phyloP scores from a whole-genome alignment of 495 filamentous ascomycete species.

The Elasticomyces elasticus region DNA sequence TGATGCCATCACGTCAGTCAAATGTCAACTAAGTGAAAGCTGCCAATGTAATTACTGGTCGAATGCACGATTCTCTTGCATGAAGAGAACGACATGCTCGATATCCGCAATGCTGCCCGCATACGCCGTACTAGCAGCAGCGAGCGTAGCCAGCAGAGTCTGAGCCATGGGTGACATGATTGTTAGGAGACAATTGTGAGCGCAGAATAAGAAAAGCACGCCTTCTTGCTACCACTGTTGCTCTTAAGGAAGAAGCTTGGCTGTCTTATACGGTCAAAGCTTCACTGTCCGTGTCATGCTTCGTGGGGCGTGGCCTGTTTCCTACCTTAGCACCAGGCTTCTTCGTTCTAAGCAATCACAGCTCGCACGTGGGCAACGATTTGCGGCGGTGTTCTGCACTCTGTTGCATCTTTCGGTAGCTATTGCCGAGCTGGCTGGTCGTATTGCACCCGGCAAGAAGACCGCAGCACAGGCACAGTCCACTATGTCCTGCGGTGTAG shows the following conservation, averaged over 20 bases:
- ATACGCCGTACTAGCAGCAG: conserved; percentile 13
- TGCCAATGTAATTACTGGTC: not conserved
- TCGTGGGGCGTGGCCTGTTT: too few species aligned
- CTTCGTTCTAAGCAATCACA: too few species aligned
- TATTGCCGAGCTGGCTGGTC: not conserved
- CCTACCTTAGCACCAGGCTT: too few species aligned
- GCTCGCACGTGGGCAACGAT: too few species aligned
- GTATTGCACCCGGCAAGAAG: not conserved
- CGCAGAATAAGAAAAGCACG: not conserved
- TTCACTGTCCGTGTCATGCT: not conserved
- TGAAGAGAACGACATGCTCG: conserved; percentile 50
- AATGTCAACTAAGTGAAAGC: too few species aligned
- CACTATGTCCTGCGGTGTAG: not conserved
- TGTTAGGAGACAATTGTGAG: not conserved
- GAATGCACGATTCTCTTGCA: conserved; percentile 42
- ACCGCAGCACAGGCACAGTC: not conserved
- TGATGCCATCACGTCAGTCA: not conserved
- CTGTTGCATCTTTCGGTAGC: too few species aligned
- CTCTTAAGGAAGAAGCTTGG: not conserved
- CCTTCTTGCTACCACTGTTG: not conserved
- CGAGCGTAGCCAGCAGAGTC: conserved; percentile 9
- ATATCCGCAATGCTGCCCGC: conserved; percentile 41
- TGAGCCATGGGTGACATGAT: not conserved
- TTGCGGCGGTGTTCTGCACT: too few species aligned
- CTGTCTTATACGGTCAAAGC: not conserved